These are phyloP conservation scores for Aspergillus transmontanensis DNA, from an alignment of 2,329 filamentous ascomycete species.

Conservation along the genomic window DNA sequence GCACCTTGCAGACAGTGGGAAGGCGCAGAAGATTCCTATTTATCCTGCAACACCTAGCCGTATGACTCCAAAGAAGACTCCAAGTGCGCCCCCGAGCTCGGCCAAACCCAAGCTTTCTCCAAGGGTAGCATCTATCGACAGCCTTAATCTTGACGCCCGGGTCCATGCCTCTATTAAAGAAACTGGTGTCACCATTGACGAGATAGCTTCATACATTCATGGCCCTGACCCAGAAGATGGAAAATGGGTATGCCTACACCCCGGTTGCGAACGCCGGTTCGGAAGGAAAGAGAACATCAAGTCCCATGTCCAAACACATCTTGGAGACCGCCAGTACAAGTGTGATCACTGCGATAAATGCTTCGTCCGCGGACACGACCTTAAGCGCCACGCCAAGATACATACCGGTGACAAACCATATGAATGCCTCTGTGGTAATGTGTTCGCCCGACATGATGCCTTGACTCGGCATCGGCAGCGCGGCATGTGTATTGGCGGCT, in stretches of 20 bases:
- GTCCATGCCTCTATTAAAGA: constrained; percentile 67
- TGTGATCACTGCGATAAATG: constrained; percentile 93
- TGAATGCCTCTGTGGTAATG: constrained; percentile 90
- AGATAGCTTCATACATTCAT: constrained; percentile 74
- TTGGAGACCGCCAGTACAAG: constrained; percentile 92
- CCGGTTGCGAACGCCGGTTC: constrained; percentile 84
- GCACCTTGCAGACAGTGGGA: constrained; percentile 25
- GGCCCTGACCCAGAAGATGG: constrained; percentile 72
- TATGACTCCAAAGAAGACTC: constrained; percentile 23
- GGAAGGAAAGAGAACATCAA: constrained; percentile 99
- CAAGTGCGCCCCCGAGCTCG: constrained; percentile 21
- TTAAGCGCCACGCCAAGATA: constrained; percentile 96
- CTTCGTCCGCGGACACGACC: constrained; percentile 94
- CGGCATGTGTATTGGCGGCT: constrained; percentile 94
- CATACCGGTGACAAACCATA: constrained; percentile 96
- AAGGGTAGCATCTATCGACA: constrained; percentile 49
- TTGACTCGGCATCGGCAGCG: constrained; percentile 91
- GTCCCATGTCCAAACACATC: constrained; percentile 95
- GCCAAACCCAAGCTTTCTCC: constrained; percentile 44
- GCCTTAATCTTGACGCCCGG: constrained; percentile 55
- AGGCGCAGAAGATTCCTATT: constrained; percentile 34
- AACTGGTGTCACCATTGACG: constrained; percentile 84
- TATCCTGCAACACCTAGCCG: constrained; percentile 29
- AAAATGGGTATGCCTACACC: constrained; percentile 76
- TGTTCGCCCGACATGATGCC: constrained; percentile 92